These are phyloP conservation scores for Aspergillus sp. DNA, from an alignment of 2,329 filamentous ascomycete species.

Conservation along the genomic window DNA sequence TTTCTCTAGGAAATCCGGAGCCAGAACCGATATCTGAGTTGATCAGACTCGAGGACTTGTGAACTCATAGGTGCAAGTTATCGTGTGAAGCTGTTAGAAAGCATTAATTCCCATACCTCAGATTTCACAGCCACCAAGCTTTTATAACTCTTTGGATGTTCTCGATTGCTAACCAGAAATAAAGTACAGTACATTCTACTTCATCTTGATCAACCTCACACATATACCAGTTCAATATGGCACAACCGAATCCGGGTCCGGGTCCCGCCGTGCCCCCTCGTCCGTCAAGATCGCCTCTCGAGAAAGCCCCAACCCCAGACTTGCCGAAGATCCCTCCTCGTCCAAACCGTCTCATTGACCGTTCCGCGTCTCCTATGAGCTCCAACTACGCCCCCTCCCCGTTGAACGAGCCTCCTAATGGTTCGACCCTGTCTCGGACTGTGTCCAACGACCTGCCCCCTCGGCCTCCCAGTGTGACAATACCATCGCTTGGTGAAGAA, in stretches of 20 bases:
- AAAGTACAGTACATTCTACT: neutral
- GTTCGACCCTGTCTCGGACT: conserved; percentile 31
- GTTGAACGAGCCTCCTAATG: conserved; percentile 67
- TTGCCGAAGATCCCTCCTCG: conserved; percentile 77
- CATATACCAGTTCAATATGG: conserved; percentile 28
- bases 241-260: conserved; percentile 38
- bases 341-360: conserved; percentile 66
- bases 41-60: neutral
- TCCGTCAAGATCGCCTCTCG: conserved; percentile 55
- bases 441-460: conserved; percentile 39
- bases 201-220: conserved; percentile 3
- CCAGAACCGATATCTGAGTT: neutral
- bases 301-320: conserved; percentile 46
- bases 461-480: conserved; percentile 73
- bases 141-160: neutral
- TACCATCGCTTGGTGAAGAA: conserved; percentile 87
- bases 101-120: neutral
- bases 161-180: neutral
- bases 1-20: neutral
- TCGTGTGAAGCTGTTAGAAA: neutral
- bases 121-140: neutral
- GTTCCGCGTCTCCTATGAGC: conserved; percentile 73
- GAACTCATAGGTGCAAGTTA: neutral
- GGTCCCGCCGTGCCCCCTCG: conserved; percentile 63
- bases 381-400: conserved; percentile 83